Evolutionary conservation across 2,329 filamentous ascomycete species (phyloP).

Genomic region (Neoscytalidium dimidiatum): DNA sequence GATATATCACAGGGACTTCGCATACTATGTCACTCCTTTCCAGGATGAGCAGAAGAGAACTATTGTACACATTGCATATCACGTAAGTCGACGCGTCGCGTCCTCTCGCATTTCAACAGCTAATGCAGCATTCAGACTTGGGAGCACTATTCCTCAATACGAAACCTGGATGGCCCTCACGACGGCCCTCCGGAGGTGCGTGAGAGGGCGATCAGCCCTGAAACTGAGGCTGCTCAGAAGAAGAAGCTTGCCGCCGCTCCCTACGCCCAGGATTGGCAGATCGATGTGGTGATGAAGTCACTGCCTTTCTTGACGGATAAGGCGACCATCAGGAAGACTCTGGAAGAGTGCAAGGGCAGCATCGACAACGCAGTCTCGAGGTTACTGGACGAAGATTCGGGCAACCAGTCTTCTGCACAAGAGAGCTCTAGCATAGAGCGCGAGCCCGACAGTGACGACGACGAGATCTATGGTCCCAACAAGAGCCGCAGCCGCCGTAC

Average conservation of each 20-base stretch:
- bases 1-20: slow-evolving; percentile 59
- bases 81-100: slow-evolving; percentile 49
- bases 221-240: slow-evolving; percentile 42
- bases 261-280: slow-evolving; percentile 56
- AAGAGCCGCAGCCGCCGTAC: slow-evolving; percentile 35
- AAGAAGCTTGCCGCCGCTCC: slow-evolving; percentile 40
- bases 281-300: slow-evolving; percentile 54
- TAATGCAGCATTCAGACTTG: slow-evolving; percentile 50
- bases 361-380: slow-evolving; percentile 56
- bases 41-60: slow-evolving; percentile 27
- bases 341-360: slow-evolving; percentile 56
- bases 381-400: slow-evolving; percentile 48
- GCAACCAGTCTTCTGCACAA: slow-evolving; percentile 48
- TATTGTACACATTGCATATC: slow-evolving; percentile 63
- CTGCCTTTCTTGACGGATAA: slow-evolving; percentile 54
- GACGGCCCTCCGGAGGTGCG: slow-evolving; percentile 55
- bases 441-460: slow-evolving; percentile 55
- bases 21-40: slow-evolving; percentile 51
- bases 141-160: slow-evolving; percentile 68
- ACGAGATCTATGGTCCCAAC: slow-evolving; percentile 48
- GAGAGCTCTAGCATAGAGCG: slow-evolving; percentile 53
- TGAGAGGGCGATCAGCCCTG: slow-evolving; percentile 33
- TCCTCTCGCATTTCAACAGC: slow-evolving; percentile 11
- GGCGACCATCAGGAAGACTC: slow-evolving; percentile 52
- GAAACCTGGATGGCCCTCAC: slow-evolving; percentile 61